Evolutionary conservation across 2,329 filamentous ascomycete genomes (phyloP).

Genomic region (Cladophialophora yegresii): DNA sequence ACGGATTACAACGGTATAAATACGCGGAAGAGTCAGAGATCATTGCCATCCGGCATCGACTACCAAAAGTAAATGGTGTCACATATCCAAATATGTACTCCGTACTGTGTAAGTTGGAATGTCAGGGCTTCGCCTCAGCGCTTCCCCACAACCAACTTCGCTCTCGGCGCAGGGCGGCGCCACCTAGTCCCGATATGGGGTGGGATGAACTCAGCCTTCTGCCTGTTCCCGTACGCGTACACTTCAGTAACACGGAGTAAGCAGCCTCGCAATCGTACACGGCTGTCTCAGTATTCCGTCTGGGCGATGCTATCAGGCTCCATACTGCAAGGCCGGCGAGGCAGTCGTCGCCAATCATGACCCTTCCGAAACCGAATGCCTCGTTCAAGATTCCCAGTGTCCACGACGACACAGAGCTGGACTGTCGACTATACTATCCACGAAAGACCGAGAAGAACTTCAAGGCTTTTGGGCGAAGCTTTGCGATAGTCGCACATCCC

Average conservation of each 20-base stretch:
- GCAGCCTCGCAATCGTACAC: not conserved
- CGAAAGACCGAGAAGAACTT: conserved; percentile 36
- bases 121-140: too few species aligned
- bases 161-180: too few species aligned
- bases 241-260: not conserved
- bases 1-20: not conserved
- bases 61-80: not conserved
- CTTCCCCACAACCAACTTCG: too few species aligned
- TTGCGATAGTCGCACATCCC: conserved; percentile 78
- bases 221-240: not conserved
- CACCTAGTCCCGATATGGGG: too few species aligned
- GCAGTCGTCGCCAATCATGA: conserved; percentile 33
- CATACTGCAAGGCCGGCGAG: not conserved
- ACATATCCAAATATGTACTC: too few species aligned
- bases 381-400: conserved; percentile 81
- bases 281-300: not conserved
- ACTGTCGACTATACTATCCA: conserved; percentile 82
- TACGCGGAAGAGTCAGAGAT: not conserved
- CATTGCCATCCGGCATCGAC: not conserved
- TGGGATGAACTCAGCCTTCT: not conserved
- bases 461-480: conserved; percentile 44
- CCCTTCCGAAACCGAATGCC: conserved; percentile 43
- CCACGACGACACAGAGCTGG: conserved; percentile 72
- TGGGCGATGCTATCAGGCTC: not conserved
- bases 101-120: too few species aligned